Evolutionary conservation across 192 early-diverging fungal genomes (phyloP), one percentile per base, ranked within the genome.

Genomic region (Backusella tuberculispora): DNA sequence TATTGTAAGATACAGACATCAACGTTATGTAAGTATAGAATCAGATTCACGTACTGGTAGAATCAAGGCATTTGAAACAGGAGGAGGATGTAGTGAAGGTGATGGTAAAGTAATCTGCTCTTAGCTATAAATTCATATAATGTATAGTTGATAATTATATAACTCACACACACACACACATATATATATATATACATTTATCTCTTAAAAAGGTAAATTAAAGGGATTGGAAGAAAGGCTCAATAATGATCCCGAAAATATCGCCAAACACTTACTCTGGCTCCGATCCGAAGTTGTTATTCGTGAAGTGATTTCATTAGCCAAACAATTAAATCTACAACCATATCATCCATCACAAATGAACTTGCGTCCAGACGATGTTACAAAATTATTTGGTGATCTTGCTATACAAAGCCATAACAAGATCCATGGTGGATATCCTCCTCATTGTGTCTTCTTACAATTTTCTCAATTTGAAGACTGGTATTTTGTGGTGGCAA

Each of bases 41-140:
- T 76, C 85, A 6, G 86, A 87, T 71, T 74, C 81, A 44, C 83
- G 86, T 14, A 83, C 84, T 21, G 86, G 86, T 10, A 81, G 75
- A 19, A 74, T 87, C 34, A 81, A 81, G 14, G 82, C 80, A 4
- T 78, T 74, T 13, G 86, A 85, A 46, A 76, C 83, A 38, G 83
- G 84, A 34, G 79, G 76, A 14, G 77, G 81, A 34, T 76, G 77
- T 15, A 83, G 85, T 44, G 84, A 83, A 60, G 78, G 80, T 19
- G 86, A 87, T 80, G 77, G 86, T 87, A 82, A 79, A n/a, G n/a
- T n/a, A n/a, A n/a, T n/a, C n/a, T n/a, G n/a, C n/a, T n/a, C n/a
- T n/a, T n/a, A n/a, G n/a, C n/a, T n/a, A n/a, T n/a, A n/a, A n/a
- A n/a, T n/a, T n/a, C n/a, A n/a, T n/a, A n/a, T n/a, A n/a, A n/a